Conservation (phyloP, 495 filamentous ascomycete genomes). For the Friedmanniomyces endolithicus region DNA sequence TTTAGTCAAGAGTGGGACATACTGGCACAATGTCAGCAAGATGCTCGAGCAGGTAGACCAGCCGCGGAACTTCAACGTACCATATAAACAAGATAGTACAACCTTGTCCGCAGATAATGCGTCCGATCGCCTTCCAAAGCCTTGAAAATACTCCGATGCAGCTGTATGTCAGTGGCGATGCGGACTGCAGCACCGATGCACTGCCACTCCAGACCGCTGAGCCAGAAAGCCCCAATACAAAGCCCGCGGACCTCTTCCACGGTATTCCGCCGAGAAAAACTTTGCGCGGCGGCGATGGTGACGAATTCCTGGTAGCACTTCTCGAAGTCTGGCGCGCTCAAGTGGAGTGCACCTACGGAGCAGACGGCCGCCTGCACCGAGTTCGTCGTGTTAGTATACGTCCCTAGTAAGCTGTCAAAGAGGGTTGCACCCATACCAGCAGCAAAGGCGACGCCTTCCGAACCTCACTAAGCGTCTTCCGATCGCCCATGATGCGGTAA, state of each 20-base stretch:
- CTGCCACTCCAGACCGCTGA: constrained; percentile 45
- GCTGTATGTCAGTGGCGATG: constrained; percentile 41
- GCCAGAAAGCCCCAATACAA: constrained; percentile 45
- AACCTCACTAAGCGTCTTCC: constrained; percentile 36
- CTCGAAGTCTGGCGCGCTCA: constrained; percentile 38
- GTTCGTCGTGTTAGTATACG: too few species aligned
- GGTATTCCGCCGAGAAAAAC: constrained; percentile 40
- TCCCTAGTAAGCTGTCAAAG: too few species aligned
- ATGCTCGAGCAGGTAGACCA: too few species aligned
- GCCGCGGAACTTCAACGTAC: too few species aligned
- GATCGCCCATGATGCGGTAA: constrained; percentile 36
- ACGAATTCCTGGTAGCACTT: constrained; percentile 43
- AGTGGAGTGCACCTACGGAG: constrained; percentile 42
- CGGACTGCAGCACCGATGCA: constrained; percentile 45
- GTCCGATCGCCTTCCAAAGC: constrained; percentile 32
- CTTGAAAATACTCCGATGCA: constrained; percentile 40
- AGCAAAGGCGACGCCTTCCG: constrained; percentile 40
- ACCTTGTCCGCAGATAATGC: constrained; percentile 32
- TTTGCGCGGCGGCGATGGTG: constrained; percentile 39
- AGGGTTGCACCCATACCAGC: constrained; percentile 8
- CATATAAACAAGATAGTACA: constrained; percentile 44
- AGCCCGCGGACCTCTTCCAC: constrained; percentile 42
- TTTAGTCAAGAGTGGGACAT: too few species aligned
- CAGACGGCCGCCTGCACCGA: constrained; percentile 38
- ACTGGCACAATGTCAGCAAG: too few species aligned